phyloP scores from a whole-genome alignment of 768 basidiomycete genomes.

The Termitomyces sp. region DNA sequence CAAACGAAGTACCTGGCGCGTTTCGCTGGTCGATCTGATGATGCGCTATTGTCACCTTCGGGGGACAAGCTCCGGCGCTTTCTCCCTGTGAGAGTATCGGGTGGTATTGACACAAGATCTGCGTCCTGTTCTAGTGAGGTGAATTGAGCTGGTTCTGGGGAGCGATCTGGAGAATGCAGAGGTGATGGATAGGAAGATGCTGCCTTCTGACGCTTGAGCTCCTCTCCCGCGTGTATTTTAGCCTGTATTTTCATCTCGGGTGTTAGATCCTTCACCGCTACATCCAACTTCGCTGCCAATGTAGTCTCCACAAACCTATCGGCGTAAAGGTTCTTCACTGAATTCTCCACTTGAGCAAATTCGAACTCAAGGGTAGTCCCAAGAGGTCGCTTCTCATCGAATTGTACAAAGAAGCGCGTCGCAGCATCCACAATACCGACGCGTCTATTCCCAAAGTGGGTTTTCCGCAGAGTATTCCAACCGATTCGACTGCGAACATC shows the following conservation, averaged over 20 bases:
- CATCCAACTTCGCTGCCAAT: slow-evolving; percentile 25
- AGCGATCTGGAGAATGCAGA: slow-evolving; percentile 7
- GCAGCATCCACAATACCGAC: slow-evolving; percentile 38
- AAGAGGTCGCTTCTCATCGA: slow-evolving; percentile 20
- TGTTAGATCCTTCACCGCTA: slow-evolving; percentile 29
- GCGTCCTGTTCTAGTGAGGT: slow-evolving; percentile 3
- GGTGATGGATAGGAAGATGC: slow-evolving; percentile 22
- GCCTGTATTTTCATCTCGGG: slow-evolving; percentile 18
- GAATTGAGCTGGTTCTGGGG: slow-evolving; percentile 12
- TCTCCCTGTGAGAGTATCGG: slow-evolving; percentile 5
- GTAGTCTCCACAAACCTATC: slow-evolving; percentile 18
- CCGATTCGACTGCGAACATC: slow-evolving; percentile 50
- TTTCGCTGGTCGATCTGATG: slow-evolving; percentile 13
- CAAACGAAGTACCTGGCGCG: slow-evolving; percentile 15
- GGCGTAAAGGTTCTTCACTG: slow-evolving; percentile 22
- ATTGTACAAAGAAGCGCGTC: slow-evolving; percentile 28
- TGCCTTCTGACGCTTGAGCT: slow-evolving; percentile 4
- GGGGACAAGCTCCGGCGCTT: slow-evolving; percentile 17
- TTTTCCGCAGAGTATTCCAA: slow-evolving; percentile 44
- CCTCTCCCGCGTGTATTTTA: slow-evolving; percentile 7
- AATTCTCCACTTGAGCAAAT: slow-evolving; percentile 23
- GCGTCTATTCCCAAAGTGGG: slow-evolving; percentile 32
- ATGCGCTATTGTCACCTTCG: neutral
- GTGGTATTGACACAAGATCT: neutral
- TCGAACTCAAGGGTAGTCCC: slow-evolving; percentile 18